Conservation (phyloP, 2,329 filamentous ascomycete genomes). For the Phaeosphaeriaceae sp. region DNA sequence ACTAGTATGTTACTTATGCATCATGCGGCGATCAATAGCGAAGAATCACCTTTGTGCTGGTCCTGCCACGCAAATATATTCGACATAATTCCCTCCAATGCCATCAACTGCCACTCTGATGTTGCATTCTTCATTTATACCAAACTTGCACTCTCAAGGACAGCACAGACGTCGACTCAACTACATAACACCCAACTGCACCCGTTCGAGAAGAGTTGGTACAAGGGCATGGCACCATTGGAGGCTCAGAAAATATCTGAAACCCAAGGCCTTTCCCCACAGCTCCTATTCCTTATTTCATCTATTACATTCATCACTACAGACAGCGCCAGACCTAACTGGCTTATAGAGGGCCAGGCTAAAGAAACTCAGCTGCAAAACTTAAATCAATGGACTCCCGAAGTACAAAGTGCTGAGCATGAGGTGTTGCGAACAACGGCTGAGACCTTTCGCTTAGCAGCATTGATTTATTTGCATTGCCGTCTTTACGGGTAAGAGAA, state of each 20-base stretch:
- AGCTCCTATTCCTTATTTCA: slow-evolving; percentile 38
- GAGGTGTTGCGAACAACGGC: slow-evolving; percentile 38
- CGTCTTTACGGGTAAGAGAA: slow-evolving; percentile 36
- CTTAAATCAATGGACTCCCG: slow-evolving; percentile 36
- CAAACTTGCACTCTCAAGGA: slow-evolving; percentile 38
- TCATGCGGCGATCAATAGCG: slow-evolving; percentile 34
- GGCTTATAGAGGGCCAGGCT: slow-evolving; percentile 30
- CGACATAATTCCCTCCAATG: slow-evolving; percentile 32
- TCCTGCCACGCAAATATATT: slow-evolving; percentile 43
- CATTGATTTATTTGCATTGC: slow-evolving; percentile 40
- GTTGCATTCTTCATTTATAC: slow-evolving; percentile 37
- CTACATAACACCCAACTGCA: slow-evolving; percentile 30
- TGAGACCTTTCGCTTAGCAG: slow-evolving; percentile 40
- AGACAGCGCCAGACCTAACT: slow-evolving; percentile 20
- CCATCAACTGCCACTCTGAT: slow-evolving; percentile 32
- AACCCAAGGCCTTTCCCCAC: slow-evolving; percentile 36
- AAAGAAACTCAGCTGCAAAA: slow-evolving; percentile 34
- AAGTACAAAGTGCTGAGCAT: slow-evolving; percentile 27
- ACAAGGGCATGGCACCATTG: slow-evolving; percentile 21
- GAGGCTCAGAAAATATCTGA: slow-evolving; percentile 35
- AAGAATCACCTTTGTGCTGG: slow-evolving; percentile 40
- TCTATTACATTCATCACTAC: slow-evolving; percentile 34
- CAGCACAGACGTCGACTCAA: slow-evolving; percentile 30
- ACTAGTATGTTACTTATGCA: slow-evolving; percentile 46
- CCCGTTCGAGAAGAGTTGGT: slow-evolving; percentile 37